Evolutionary conservation across 345 rosid genomes (phyloP).

Genomic region (Jatropha curcas): DNA sequence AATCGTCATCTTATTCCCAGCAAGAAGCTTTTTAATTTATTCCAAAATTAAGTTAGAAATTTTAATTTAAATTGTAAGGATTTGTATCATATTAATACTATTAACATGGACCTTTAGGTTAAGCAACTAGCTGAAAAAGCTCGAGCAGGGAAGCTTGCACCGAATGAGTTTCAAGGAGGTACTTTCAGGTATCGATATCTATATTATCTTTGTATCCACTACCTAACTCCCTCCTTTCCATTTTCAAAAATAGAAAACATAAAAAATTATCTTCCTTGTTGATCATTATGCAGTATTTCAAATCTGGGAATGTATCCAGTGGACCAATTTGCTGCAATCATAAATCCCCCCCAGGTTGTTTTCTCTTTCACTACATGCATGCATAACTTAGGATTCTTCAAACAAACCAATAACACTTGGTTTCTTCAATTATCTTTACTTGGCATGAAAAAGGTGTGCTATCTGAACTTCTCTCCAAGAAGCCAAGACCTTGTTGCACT

Average conservation of each 20-base stretch:
- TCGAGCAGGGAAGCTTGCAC: conserved; percentile 84
- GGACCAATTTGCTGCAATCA: conserved; percentile 88
- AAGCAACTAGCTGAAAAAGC: conserved; percentile 96
- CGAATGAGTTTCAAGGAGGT: conserved; percentile 96
- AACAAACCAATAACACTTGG: background rate
- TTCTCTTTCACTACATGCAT: conserved; percentile 21
- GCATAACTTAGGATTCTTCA: background rate
- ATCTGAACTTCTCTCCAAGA: background rate
- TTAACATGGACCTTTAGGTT: conserved; percentile 48
- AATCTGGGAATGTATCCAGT: conserved; percentile 99
- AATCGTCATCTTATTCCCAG: background rate
- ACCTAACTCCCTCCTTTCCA: background rate
- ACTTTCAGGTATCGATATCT: conserved; percentile 82
- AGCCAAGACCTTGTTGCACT: background rate
- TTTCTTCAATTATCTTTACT: background rate
- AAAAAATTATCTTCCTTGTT: background rate
- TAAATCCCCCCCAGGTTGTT: conserved; percentile 93
- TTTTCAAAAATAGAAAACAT: conserved; percentile 1
- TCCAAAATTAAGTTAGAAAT: too few relatives aligned
- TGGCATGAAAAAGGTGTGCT: background rate
- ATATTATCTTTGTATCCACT: background rate
- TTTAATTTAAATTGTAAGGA: too few relatives aligned
- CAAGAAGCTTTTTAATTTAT: too few relatives aligned
- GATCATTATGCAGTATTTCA: conserved; percentile 74
- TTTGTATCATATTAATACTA: too few relatives aligned